Evolutionary conservation across 2,329 filamentous ascomycete species (phyloP), one percentile per base, ranked within the genome.

Genomic region (Xylariaceae sp.): DNA sequence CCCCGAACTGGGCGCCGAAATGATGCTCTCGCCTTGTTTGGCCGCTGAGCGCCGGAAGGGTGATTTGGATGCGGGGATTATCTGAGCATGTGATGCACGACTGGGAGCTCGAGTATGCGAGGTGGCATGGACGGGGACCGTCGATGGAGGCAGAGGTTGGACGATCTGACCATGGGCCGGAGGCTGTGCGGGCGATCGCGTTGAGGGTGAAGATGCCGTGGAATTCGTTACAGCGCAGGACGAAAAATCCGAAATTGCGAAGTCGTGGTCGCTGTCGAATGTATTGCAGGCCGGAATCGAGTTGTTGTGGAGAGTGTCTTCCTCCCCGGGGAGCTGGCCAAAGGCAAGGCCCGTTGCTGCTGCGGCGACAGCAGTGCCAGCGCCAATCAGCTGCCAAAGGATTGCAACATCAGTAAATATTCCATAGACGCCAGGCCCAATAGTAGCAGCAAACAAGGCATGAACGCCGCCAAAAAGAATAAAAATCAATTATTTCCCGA

Each of bases 311-410:
- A 70, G 72, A 62, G 74, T 45, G 52, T 63, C 13, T 23, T 56
- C 56, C 58, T 70, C 67, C 66, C 82, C 79, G 65, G 73, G 69
- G 50, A 79, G 74, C 71, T 85, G 81, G 66, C 81, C 82, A 72
- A 86, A 84, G 65, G 82, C 81, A 63, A 86, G 74, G 66, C 83
- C 82, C 66, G 77, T 79, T 72, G 82, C 78, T 66, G 82, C 82
- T 69, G 82, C 82, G 74, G 82, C 83, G 71, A 84, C 80, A 65
- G 81, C 82, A 74, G 82, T 82, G 72, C 83, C 81, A 66, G 82
- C 80, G 73, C 82, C 83, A 74, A 85, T 80, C 68, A 86, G 82
- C 83, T 86, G 45, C 42, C 49, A 37, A 37, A 30, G 18, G 68
- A 57, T 56, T 35, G 63, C 58, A 62, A 51, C 57, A 62, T 70